These are phyloP conservation scores for Ogataea haglerorum DNA, from an alignment of 805 yeast genomes.

Conservation along the genomic window DNA sequence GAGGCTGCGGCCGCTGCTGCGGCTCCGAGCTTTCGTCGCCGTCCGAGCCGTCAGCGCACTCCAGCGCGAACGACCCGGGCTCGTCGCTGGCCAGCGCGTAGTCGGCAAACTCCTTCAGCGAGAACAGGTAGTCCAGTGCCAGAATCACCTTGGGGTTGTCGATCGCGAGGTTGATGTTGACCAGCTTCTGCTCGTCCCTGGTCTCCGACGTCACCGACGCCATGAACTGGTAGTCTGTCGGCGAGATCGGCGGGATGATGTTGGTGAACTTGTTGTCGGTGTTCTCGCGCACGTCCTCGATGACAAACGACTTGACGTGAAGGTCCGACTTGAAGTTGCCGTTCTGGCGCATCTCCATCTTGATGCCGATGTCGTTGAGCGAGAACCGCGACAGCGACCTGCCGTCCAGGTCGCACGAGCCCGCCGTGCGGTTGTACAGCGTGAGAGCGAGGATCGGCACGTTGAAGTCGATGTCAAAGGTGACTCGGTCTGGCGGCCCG, in stretches of 20 bases:
- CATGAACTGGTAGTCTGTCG: constrained; percentile 68
- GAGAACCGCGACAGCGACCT: constrained; percentile 54
- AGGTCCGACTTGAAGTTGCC: constrained; percentile 58
- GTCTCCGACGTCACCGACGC: constrained; percentile 48
- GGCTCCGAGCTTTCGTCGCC: background rate
- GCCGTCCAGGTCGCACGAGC: constrained; percentile 33
- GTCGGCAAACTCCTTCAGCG: constrained; percentile 63
- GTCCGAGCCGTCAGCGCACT: background rate
- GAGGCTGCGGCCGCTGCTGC: background rate
- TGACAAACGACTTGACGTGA: constrained; percentile 67
- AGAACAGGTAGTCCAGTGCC: constrained; percentile 83
- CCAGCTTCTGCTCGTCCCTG: constrained; percentile 34
- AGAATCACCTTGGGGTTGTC: constrained; percentile 79
- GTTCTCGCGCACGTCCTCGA: constrained; percentile 65
- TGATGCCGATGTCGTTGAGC: constrained; percentile 53
- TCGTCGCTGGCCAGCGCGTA: constrained; percentile 36
- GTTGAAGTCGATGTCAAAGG: constrained; percentile 47
- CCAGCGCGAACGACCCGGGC: constrained; percentile 14
- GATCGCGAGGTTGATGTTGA: constrained; percentile 56
- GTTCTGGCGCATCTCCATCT: constrained; percentile 48
- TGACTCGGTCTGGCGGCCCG: constrained; percentile 30
- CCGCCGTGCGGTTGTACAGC: constrained; percentile 50
- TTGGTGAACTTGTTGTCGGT: constrained; percentile 72
- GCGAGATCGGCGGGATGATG: constrained; percentile 67
- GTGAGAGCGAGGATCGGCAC: constrained; percentile 65